Evolutionary conservation across 148 eudicot genomes (phyloP).

Genomic region (Chenopodium berlandieri): DNA sequence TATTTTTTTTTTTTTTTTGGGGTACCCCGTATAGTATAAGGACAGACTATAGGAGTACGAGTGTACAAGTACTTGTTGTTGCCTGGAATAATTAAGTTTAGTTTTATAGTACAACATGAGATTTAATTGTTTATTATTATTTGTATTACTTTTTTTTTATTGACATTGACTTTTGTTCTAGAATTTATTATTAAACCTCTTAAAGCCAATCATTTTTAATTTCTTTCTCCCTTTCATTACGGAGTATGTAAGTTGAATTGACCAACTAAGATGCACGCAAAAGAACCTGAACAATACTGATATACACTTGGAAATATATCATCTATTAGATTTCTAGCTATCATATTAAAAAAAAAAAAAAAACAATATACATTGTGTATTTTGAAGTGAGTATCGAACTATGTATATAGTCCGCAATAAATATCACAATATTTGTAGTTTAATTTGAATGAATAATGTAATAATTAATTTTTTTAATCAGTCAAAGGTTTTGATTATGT

Average conservation of each 20-base stretch:
- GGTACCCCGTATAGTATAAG: no score
- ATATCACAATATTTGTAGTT: no score
- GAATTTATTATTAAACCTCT: slow-evolving; percentile 4
- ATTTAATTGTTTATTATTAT: slow-evolving; percentile 5
- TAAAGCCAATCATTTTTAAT: neutral
- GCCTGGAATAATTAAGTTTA: neutral
- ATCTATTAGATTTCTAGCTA: neutral
- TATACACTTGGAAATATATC: neutral
- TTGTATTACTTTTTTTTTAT: slow-evolving; percentile 15
- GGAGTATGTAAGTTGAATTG: neutral
- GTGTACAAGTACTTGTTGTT: neutral
- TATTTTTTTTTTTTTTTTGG: no score
- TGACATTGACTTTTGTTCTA: slow-evolving; percentile 28
- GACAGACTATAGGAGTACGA: neutral
- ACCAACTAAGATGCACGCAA: neutral
- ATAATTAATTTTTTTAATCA: no score
- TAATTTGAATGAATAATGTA: neutral
- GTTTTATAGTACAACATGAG: neutral
- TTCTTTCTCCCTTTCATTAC: neutral
- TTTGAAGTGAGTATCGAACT: no score
- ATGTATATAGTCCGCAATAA: no score
- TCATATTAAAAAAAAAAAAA: no score
- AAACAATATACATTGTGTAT: no score
- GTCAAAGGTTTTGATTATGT: neutral
- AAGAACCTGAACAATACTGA: neutral